Percentiles rank a stretch among this genome's conserved stretches.
Conservation (phyloP, 2,329 filamentous ascomycete genomes). For the Fusarium scirpi region DNA sequence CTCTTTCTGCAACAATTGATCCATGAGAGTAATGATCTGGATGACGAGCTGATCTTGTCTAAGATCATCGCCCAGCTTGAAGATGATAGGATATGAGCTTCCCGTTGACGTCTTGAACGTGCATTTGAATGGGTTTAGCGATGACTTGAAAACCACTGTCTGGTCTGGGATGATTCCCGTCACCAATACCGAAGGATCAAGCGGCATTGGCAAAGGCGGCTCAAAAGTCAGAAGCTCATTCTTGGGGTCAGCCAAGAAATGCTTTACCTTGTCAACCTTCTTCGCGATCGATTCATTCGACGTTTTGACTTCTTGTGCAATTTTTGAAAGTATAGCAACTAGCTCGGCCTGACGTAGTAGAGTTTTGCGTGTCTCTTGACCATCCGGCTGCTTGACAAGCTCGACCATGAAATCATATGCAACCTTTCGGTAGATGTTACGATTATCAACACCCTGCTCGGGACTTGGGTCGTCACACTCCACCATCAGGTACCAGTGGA, state of each 20-base stretch:
- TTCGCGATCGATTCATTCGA: constrained; percentile 81
- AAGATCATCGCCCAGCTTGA: constrained; percentile 96
- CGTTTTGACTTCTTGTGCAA: constrained; percentile 88
- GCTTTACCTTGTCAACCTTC: constrained; percentile 87
- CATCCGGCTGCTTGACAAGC: constrained; percentile 77
- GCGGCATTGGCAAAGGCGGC: constrained; percentile 85
- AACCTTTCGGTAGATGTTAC: constrained; percentile 89
- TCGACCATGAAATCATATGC: constrained; percentile 97
- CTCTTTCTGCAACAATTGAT: constrained; percentile 92
- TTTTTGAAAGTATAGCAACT: constrained; percentile 85
- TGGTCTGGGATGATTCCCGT: constrained; percentile 86
- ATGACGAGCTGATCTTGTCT: constrained; percentile 98
- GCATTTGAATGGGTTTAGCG: constrained; percentile 88
- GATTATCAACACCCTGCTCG: constrained; percentile 79
- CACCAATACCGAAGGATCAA: constrained; percentile 86
- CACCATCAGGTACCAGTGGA: constrained; percentile 99
- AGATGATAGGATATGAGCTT: constrained; percentile 88
- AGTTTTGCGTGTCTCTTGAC: constrained; percentile 78
- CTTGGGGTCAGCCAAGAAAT: constrained; percentile 85
- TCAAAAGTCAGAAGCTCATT: constrained; percentile 89
- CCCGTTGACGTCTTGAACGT: constrained; percentile 86
- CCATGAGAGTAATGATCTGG: constrained; percentile 97
- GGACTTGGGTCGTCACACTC: constrained; percentile 89
- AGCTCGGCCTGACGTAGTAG: constrained; percentile 90
- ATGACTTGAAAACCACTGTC: constrained; percentile 94